Percentiles rank a stretch among this genome's conserved stretches.
Evolutionary conservation across 2,329 filamentous ascomycete species (phyloP).

Genomic region (Rhinocladiella mackenziei): DNA sequence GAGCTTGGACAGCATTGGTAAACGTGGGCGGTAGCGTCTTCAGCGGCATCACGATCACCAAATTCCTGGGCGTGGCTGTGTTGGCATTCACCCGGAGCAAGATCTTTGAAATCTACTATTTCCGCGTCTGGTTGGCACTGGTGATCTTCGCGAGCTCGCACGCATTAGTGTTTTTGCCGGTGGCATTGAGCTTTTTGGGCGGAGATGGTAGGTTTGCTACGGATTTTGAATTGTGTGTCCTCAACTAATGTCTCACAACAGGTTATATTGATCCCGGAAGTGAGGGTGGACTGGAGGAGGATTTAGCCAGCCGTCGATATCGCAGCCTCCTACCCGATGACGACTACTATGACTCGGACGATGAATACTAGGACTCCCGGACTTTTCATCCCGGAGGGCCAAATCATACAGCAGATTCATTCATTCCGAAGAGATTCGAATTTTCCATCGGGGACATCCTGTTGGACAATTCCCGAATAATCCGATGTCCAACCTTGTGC

Average conservation of each 20-base stretch:
- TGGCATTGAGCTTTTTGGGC: constrained; percentile 78
- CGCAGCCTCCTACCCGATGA: constrained; percentile 73
- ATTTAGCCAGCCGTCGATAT: constrained; percentile 74
- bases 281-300: constrained; percentile 84
- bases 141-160: constrained; percentile 86
- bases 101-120: constrained; percentile 99
- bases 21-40: constrained; percentile 95
- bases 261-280: constrained; percentile 83
- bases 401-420: no score
- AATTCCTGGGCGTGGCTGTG: constrained; percentile 85
- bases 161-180: constrained; percentile 85
- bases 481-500: no score
- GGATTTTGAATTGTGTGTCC: no score
- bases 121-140: constrained; percentile 89
- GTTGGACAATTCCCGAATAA: no score
- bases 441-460: no score
- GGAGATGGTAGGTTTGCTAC: constrained; percentile 59
- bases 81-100: constrained; percentile 93
- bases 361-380: no score
- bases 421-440: no score
- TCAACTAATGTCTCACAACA: no score
- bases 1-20: constrained; percentile 87
- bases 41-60: constrained; percentile 92
- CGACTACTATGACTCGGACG: constrained; percentile 72
- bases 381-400: background rate